Conservation (phyloP, 129 eudicot genomes). For the Tanacetum coccineum region DNA sequence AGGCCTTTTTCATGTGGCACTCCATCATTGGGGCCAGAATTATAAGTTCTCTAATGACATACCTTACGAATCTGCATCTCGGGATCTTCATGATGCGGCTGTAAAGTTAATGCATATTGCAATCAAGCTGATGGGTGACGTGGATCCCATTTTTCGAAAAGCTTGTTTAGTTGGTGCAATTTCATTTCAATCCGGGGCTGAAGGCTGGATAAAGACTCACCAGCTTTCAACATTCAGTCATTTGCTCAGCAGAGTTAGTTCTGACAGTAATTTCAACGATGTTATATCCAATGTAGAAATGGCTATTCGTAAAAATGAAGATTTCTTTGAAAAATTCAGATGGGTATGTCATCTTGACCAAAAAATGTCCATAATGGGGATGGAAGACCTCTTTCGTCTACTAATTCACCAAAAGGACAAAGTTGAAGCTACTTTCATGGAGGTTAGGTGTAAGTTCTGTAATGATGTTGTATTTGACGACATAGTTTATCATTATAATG, state of each 20-base stretch:
- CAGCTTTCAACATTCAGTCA: slow-evolving; percentile 39
- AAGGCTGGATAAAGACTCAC: slow-evolving; percentile 36
- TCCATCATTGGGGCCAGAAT: slow-evolving; percentile 52
- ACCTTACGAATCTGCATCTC: slow-evolving; percentile 23
- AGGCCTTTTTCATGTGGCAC: slow-evolving; percentile 75
- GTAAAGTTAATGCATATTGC: slow-evolving; percentile 57
- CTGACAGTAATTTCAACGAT: slow-evolving; percentile 33
- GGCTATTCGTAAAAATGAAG: slow-evolving; percentile 42
- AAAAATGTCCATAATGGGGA: slow-evolving; percentile 18
- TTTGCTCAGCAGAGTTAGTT: slow-evolving; percentile 35
- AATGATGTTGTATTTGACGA: slow-evolving; percentile 48
- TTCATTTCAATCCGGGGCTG: slow-evolving; percentile 27
- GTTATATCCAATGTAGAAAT: slow-evolving; percentile 33
- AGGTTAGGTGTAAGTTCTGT: slow-evolving; percentile 56
- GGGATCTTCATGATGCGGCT: slow-evolving; percentile 33
- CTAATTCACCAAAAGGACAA: slow-evolving; percentile 34
- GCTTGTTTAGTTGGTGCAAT: slow-evolving; percentile 79
- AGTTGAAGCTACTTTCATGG: slow-evolving; percentile 51
- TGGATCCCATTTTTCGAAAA: slow-evolving; percentile 52
- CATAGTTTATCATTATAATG: slow-evolving; percentile 28
- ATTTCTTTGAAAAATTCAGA: slow-evolving; percentile 40
- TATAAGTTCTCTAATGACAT: slow-evolving; percentile 11
- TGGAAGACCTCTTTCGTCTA: slow-evolving; percentile 18
- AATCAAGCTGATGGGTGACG: slow-evolving; percentile 46
- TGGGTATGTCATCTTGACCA: slow-evolving; percentile 53